Conservation (phyloP, 306 rosid genomes). For the Vigna unguiculata region DNA sequence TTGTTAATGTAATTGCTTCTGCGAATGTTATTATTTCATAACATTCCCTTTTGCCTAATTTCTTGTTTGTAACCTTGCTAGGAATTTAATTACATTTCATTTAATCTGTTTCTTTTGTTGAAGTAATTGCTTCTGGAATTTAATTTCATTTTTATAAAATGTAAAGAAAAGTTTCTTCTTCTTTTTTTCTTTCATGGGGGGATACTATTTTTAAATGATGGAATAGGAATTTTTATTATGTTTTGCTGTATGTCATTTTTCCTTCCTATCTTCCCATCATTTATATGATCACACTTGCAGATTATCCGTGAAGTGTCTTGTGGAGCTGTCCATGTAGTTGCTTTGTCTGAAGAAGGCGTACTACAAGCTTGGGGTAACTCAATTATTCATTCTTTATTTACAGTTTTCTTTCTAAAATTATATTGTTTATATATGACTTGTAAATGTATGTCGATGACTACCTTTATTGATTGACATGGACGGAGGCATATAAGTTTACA, state of each 20-base stretch:
- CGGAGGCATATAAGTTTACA: conserved; percentile 23
- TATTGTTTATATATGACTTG: conserved; percentile 5
- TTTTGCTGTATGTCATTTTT: conserved; percentile 29
- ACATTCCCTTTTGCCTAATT: conserved; percentile 13
- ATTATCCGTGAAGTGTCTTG: conserved; percentile 88
- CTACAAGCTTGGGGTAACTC: conserved; percentile 94
- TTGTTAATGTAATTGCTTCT: conserved; percentile 15
- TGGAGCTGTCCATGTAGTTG: conserved; percentile 90
- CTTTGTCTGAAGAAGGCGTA: conserved; percentile 84
- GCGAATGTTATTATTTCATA: conserved; percentile 12
- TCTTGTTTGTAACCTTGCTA: conserved; percentile 15
- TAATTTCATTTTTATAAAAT: conserved; percentile 11
- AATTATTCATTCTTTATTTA: conserved; percentile 34
- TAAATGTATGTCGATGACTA: conserved; percentile 12
- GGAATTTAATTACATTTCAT: too few species aligned
- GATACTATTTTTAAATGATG: conserved; percentile 25
- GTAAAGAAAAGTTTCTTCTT: neutral
- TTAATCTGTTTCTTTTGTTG: too few species aligned
- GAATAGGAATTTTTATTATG: neutral
- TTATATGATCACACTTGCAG: conserved; percentile 53
- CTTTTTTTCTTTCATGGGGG: neutral
- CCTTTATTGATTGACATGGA: conserved; percentile 25
- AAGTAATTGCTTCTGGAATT: conserved; percentile 35
- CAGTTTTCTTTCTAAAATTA: conserved; percentile 11
- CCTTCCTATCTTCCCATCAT: conserved; percentile 27